A percentile compares a stretch with the other conserved stretches of the same genome.
Evolutionary conservation across 2,329 filamentous ascomycete genomes (phyloP).

Genomic region (Cryphonectria nitschkei): DNA sequence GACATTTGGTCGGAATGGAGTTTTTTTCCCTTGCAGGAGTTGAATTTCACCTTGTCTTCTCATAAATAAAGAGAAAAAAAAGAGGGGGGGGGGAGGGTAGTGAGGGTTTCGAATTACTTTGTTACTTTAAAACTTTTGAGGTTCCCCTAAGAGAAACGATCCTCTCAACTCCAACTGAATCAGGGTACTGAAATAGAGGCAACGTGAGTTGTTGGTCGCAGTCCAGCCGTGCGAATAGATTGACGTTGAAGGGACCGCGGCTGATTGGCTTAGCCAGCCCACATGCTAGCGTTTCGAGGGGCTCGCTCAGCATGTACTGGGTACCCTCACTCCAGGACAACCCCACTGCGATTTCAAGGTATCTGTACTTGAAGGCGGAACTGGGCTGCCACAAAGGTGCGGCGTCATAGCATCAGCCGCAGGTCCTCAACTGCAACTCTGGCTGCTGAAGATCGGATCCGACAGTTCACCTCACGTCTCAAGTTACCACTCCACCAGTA

Average conservation of each 20-base stretch:
- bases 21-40: background rate
- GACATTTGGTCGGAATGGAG: slow-evolving; percentile 6
- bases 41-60: background rate
- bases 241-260: slow-evolving; percentile 7
- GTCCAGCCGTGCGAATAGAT: slow-evolving; percentile 5
- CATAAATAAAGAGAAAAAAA: background rate
- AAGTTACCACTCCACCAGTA: background rate
- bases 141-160: background rate
- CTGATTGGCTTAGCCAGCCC: slow-evolving; percentile 4
- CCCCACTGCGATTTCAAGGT: background rate
- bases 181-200: background rate
- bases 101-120: background rate
- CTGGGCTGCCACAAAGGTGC: slow-evolving; percentile 23
- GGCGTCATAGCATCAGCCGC: slow-evolving; percentile 25
- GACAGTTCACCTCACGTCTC: slow-evolving; percentile 2
- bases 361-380: slow-evolving; percentile 23
- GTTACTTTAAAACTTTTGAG: background rate
- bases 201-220: background rate
- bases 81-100: background rate
- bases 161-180: background rate
- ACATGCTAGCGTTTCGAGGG: slow-evolving; percentile 8
- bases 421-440: slow-evolving; percentile 15
- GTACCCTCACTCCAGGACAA: background rate
- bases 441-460: slow-evolving; percentile 13
- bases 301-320: background rate